Evolutionary conservation across 2,329 filamentous ascomycete species (phyloP).

Genomic region (Penicillium sp.): DNA sequence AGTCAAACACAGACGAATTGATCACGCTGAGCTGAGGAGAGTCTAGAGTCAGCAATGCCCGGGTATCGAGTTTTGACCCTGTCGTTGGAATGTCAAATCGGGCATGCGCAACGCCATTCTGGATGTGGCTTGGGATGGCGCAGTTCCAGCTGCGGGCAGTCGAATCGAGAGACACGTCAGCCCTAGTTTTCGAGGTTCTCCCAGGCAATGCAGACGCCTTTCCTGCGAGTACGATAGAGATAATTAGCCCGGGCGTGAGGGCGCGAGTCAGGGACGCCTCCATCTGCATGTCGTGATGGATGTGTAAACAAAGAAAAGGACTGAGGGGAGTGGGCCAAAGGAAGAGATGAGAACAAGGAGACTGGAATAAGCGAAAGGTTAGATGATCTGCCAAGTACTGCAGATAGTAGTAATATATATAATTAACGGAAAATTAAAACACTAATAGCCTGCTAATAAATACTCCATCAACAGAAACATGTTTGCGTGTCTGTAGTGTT

Average conservation of each 20-base stretch:
- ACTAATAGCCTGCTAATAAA: background rate
- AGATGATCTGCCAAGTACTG: background rate
- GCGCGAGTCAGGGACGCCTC: background rate
- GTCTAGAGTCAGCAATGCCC: constrained; percentile 30
- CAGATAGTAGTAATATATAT: background rate
- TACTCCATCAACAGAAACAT: background rate
- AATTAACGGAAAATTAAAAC: background rate
- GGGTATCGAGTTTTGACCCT: constrained; percentile 1
- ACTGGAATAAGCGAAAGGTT: background rate
- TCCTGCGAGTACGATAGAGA: background rate
- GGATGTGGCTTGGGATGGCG: constrained; percentile 17
- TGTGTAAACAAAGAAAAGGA: background rate
- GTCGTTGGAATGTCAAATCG: constrained; percentile 22
- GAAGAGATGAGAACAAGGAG: background rate
- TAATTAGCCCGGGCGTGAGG: background rate
- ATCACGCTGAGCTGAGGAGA: constrained; percentile 35
- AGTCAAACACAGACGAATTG: constrained; percentile 43
- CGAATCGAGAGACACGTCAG: background rate
- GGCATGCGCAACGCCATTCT: constrained; percentile 19
- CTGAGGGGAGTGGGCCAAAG: background rate
- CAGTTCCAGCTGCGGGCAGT: constrained; percentile 9
- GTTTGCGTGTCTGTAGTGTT: background rate
- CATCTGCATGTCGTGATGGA: background rate
- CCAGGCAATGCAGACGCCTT: background rate
- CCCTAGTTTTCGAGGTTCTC: background rate